Conservation (phyloP, 192 early-diverging fungal genomes). For the Chytriomyces hyalinus region DNA sequence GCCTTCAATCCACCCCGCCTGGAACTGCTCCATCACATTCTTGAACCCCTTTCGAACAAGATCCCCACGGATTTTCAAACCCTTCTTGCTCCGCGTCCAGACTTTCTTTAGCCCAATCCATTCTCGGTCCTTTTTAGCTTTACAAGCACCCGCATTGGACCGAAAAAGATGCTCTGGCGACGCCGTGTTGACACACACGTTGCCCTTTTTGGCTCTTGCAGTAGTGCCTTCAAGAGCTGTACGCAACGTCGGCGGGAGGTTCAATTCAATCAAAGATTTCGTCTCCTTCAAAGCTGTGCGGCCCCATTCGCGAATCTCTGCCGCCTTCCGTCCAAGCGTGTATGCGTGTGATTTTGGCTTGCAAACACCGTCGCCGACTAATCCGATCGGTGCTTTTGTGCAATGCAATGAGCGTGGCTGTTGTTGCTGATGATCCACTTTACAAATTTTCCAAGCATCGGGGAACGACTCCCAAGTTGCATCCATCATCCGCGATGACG, state of each 20-base stretch:
- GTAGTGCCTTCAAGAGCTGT: neutral
- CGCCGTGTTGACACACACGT: neutral
- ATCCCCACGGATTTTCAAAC: neutral
- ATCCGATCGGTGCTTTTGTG: neutral
- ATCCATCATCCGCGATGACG: neutral
- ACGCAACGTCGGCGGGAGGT: neutral
- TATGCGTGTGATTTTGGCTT: neutral
- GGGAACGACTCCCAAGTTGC: neutral
- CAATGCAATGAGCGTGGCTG: neutral
- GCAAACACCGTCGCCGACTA: neutral
- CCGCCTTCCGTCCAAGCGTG: neutral
- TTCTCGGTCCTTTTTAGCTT: neutral
- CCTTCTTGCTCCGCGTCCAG: neutral
- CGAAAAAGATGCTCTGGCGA: neutral
- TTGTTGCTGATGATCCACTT: no score
- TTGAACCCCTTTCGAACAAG: neutral
- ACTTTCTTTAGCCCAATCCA: neutral
- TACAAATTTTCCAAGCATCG: neutral
- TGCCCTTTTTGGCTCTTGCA: neutral
- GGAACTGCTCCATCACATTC: neutral
- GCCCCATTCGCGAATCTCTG: neutral
- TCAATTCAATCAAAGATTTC: neutral
- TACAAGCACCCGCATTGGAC: neutral
- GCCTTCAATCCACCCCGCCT: neutral
- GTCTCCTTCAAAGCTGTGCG: neutral